Conservation (phyloP, 2,329 filamentous ascomycete genomes). For the Intubia oerlemansii region DNA sequence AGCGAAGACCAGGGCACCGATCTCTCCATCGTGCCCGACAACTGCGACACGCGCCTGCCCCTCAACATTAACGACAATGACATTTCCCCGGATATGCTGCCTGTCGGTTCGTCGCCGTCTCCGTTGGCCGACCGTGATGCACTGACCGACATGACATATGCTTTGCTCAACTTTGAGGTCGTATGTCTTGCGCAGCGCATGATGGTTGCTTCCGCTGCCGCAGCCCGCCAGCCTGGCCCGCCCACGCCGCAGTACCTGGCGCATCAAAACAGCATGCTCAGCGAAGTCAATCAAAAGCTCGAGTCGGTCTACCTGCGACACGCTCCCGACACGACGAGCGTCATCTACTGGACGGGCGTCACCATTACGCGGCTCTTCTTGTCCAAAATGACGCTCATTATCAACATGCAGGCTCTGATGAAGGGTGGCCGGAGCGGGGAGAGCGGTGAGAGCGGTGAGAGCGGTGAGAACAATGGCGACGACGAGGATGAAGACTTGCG, state of each 20-base stretch:
- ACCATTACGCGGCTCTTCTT: slow-evolving; percentile 40
- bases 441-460: too few species aligned
- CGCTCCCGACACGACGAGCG: slow-evolving; percentile 12
- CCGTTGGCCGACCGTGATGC: slow-evolving; percentile 25
- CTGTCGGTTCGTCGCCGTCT: too few species aligned
- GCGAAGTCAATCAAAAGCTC: slow-evolving; percentile 21
- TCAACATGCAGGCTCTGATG: slow-evolving; percentile 51
- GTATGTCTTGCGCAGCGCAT: slow-evolving; percentile 17
- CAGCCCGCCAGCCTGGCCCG: background rate
- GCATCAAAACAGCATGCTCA: slow-evolving; percentile 21
- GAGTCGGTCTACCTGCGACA: slow-evolving; percentile 22
- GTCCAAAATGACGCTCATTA: slow-evolving; percentile 57
- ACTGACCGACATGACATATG: slow-evolving; percentile 28
- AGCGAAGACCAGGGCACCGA: slow-evolving; percentile 26
- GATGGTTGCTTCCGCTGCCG: slow-evolving; percentile 12
- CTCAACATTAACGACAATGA: slow-evolving; percentile 34
- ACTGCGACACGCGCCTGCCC: slow-evolving; percentile 27
- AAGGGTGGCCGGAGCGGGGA: too few species aligned
- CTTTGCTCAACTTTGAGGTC: slow-evolving; percentile 18
- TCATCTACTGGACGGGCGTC: slow-evolving; percentile 17
- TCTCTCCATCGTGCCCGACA: slow-evolving; percentile 18
- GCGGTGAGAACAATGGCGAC: too few species aligned
- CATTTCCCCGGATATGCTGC: slow-evolving; percentile 21
- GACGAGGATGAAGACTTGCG: slow-evolving; percentile 15
- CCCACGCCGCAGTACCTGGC: slow-evolving; percentile 12